Percentiles rank a stretch among this genome's conserved stretches.
Evolutionary conservation across 805 yeast species (phyloP).

Genomic region (Candida andamanensis): DNA sequence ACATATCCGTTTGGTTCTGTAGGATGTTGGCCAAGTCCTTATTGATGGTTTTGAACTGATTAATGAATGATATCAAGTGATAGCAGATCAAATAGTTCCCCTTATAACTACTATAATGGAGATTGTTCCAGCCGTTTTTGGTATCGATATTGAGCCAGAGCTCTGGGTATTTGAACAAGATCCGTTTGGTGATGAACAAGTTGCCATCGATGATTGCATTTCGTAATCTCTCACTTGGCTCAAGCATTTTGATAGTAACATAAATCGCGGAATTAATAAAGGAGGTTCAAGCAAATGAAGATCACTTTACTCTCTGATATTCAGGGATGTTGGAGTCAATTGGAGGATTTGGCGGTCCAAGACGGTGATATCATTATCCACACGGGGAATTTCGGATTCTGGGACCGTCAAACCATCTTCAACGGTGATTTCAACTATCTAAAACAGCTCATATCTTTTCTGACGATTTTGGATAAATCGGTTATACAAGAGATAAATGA

Average conservation of each 20-base stretch:
- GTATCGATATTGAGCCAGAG: conserved; percentile 40
- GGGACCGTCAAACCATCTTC: conserved; percentile 52
- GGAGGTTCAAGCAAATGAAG: conserved; percentile 2
- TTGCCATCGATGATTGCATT: conserved; percentile 36
- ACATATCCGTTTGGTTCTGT: conserved; percentile 21
- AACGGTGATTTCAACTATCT: conserved; percentile 49
- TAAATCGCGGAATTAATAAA: background rate
- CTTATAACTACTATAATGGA: conserved; percentile 37
- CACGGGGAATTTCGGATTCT: conserved; percentile 78
- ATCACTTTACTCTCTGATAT: conserved; percentile 20
- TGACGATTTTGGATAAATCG: conserved; percentile 49
- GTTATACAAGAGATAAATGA: conserved; percentile 48
- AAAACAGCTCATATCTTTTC: conserved; percentile 63
- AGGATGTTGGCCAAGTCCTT: conserved; percentile 14
- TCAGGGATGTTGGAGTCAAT: conserved; percentile 22
- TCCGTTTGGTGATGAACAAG: conserved; percentile 33
- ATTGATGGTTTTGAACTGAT: conserved; percentile 12
- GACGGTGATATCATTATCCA: conserved; percentile 45
- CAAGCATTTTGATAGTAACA: conserved; percentile 21
- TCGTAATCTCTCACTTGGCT: conserved; percentile 33
- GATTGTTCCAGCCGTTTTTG: conserved; percentile 36
- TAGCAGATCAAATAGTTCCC: conserved; percentile 40
- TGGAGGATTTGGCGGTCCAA: conserved; percentile 1
- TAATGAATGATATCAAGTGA: conserved; percentile 32
- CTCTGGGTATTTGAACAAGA: conserved; percentile 35